Percentiles rank a stretch among this genome's conserved stretches.
Evolutionary conservation across 1,284 basidiomycete species (phyloP).

Genomic region (Boletus subluridellus): DNA sequence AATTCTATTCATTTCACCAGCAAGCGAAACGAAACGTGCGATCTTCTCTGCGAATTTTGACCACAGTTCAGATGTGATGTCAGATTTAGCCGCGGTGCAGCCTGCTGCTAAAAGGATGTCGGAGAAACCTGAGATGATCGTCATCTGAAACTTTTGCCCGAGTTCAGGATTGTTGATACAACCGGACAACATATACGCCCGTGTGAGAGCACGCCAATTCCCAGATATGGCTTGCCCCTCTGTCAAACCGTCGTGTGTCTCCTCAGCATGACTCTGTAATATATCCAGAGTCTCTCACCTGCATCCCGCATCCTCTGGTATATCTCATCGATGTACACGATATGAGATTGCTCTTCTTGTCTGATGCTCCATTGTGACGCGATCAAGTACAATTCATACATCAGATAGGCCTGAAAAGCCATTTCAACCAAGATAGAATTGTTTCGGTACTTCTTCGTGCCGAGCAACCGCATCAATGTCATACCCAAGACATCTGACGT

Average conservation of each 20-base stretch:
- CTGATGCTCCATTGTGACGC: slow-evolving; percentile 16
- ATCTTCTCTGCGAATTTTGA: slow-evolving; percentile 14
- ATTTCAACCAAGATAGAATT: slow-evolving; percentile 19
- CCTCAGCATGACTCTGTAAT: neutral
- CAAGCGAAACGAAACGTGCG: slow-evolving; percentile 15
- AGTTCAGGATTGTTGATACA: slow-evolving; percentile 15
- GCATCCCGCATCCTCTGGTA: slow-evolving; percentile 21
- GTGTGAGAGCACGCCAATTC: slow-evolving; percentile 13
- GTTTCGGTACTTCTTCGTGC: slow-evolving; percentile 12
- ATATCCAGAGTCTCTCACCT: slow-evolving; percentile 1
- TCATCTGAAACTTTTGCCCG: neutral
- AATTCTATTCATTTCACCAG: slow-evolving; percentile 13
- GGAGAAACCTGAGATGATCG: slow-evolving; percentile 13
- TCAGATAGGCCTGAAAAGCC: slow-evolving; percentile 20
- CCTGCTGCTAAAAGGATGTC: slow-evolving; percentile 19
- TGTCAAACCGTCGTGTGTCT: neutral
- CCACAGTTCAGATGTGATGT: slow-evolving; percentile 12
- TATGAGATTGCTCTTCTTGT: slow-evolving; percentile 15
- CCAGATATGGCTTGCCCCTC: slow-evolving; percentile 7
- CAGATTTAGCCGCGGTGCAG: slow-evolving; percentile 4
- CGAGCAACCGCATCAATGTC: slow-evolving; percentile 10
- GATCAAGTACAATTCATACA: slow-evolving; percentile 14
- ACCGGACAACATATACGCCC: slow-evolving; percentile 5
- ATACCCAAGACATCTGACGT: slow-evolving; percentile 9
- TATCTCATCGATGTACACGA: slow-evolving; percentile 14